These are phyloP conservation scores for Wickerhamiella musiphila DNA, from an alignment of 805 yeast species.

Conservation along the genomic window DNA sequence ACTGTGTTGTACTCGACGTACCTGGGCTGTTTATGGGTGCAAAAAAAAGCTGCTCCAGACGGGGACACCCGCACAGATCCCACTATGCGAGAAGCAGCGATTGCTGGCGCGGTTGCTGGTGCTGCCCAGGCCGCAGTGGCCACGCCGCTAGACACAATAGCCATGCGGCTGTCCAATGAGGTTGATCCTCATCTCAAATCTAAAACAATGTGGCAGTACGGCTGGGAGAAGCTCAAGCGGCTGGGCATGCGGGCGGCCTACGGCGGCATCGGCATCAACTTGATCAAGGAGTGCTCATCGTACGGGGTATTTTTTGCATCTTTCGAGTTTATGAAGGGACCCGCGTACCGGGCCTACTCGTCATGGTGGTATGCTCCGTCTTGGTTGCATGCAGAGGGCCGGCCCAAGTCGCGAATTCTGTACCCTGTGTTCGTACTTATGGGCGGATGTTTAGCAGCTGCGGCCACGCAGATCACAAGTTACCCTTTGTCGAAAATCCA, in stretches of 20 bases:
- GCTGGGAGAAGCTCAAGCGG: constrained; percentile 45
- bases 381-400: constrained; percentile 15
- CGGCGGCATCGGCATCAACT: constrained; percentile 71
- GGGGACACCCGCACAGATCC: constrained; percentile 27
- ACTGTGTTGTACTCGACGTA: constrained; percentile 72
- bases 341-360: constrained; percentile 18
- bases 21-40: constrained; percentile 24
- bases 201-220: constrained; percentile 62
- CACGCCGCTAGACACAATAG: constrained; percentile 85
- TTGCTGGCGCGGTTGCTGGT: constrained; percentile 79
- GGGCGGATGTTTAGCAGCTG: constrained; percentile 82
- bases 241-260: constrained; percentile 73
- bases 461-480: constrained; percentile 57
- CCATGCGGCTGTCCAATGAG: constrained; percentile 44
- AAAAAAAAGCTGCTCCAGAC: constrained; percentile 9
- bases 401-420: constrained; percentile 27
- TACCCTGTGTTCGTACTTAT: constrained; percentile 52
- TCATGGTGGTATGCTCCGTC: constrained; percentile 18
- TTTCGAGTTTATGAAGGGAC: constrained; percentile 61
- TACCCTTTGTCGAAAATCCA: constrained; percentile 73
- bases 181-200: constrained; percentile 34
- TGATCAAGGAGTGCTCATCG: constrained; percentile 61
- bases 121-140: constrained; percentile 77
- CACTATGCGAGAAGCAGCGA: constrained; percentile 31
- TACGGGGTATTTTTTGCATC: constrained; percentile 73